phyloP scores from a whole-genome alignment of 768 basidiomycete species.

The Suillus bovinus region DNA sequence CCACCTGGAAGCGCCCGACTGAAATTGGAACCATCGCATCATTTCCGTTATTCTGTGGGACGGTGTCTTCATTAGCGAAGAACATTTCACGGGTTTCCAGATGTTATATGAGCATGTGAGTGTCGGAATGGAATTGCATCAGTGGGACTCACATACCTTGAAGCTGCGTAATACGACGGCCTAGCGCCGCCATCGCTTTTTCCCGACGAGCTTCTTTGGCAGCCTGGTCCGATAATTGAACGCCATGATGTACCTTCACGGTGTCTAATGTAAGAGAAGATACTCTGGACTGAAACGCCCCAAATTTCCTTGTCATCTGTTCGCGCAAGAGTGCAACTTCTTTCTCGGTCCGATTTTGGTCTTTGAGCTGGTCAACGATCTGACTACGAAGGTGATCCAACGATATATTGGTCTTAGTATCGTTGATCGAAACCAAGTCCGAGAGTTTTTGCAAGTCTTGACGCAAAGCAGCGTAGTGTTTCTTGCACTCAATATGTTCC shows the following conservation, averaged over 20 bases:
- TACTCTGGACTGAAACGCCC: background rate
- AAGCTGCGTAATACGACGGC: background rate
- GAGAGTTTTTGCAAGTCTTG: background rate
- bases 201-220: conserved; percentile 1
- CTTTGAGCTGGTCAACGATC: conserved; percentile 1
- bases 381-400: background rate
- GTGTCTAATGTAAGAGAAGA: conserved; percentile 1
- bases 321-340: conserved; percentile 1
- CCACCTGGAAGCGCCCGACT: background rate
- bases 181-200: background rate
- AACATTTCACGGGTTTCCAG: background rate
- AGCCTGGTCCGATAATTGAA: background rate
- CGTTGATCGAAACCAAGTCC: background rate
- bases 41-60: background rate
- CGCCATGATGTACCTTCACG: background rate
- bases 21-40: too few relatives aligned
- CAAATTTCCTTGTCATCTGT: background rate
- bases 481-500: background rate
- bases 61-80: background rate
- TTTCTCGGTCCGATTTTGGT: background rate
- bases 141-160: background rate
- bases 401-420: background rate
- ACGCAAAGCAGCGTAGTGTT: background rate
- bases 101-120: background rate
- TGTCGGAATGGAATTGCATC: background rate